phyloP scores from a whole-genome alignment of 345 rosid genomes.

The Populus nigra region DNA sequence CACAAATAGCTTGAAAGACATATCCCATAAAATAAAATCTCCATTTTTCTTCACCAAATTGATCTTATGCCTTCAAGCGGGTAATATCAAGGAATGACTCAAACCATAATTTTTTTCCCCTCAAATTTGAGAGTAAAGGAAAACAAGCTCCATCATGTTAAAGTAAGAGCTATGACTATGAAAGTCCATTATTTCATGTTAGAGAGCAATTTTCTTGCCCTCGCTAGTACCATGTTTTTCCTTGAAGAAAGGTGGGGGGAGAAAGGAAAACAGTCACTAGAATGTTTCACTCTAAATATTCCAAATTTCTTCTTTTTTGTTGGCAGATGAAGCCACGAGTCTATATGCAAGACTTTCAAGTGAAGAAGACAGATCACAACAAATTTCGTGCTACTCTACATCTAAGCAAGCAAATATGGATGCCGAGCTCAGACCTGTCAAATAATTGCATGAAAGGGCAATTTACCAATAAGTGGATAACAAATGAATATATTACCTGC shows the following conservation, averaged over 20 bases:
- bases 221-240: too few species aligned
- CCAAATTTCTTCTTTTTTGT: neutral
- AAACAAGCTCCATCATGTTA: too few species aligned
- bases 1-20: neutral
- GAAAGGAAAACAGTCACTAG: neutral
- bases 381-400: neutral
- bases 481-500: conserved; percentile 45
- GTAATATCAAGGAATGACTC: neutral
- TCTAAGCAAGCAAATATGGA: neutral
- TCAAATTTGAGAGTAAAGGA: too few species aligned
- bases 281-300: neutral
- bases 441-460: neutral
- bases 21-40: too few species aligned
- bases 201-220: too few species aligned
- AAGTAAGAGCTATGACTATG: too few species aligned
- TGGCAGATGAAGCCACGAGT: neutral
- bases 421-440: neutral
- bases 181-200: too few species aligned
- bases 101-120: neutral
- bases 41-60: neutral
- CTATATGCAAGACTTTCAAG: neutral
- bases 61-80: neutral
- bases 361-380: neutral
- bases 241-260: too few species aligned
- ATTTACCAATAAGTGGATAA: neutral